Evolutionary conservation across 108 stramenopile genomes (phyloP), one percentile per base, ranked within the genome.

Genomic region (Skeletonema grethae): DNA sequence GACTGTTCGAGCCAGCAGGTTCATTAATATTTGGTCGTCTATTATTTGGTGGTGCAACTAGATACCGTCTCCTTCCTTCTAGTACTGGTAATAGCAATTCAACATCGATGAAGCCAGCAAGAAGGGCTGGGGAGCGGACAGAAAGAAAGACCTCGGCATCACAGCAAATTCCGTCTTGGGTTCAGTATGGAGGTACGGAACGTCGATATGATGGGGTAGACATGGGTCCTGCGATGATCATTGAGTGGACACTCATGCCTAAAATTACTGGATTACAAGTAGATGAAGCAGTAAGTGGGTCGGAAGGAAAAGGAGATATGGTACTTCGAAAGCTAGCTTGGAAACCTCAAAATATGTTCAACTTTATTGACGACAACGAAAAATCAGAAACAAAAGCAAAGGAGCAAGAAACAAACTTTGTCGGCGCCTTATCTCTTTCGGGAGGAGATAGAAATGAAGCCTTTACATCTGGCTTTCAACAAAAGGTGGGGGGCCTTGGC

Each of bases 21-120:
- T 62, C 88, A 5, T 79, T 90, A 34, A 86, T 88, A 9, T 89
- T 92, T 66, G 95, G 93, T 8, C 94, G 89, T 38, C 69, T 95
- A 7, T 70, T 96, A 16, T 95, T 84, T 64, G 93, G 89, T 31
- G 92, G 89, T 18, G 83, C 80, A 12, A 86, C 83, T 3, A 70
- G 90, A n/a, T 92, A 86, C 67, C 83, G 90, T 20, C 43, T 89
- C 50, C 45, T 82, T 18, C 73, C 80, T 5, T 66, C 64, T n/a
- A 31, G 58, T 15, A 57, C 57, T 7, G 22, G 20, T 13, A 48
- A 25, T 43, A 36, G 34, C 16, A 32, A 15, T 29, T 53, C 56
- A 45, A 31, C 50, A 36, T 25, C 45, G 4, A 15, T 24, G 22
- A 73, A 65, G 58, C 70, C 77, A 18, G 76, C 67, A 29, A 70